Percentiles rank a stretch among this genome's conserved stretches.
phyloP scores from a whole-genome alignment of 495 filamentous ascomycete genomes.

The Zalerion maritima region DNA sequence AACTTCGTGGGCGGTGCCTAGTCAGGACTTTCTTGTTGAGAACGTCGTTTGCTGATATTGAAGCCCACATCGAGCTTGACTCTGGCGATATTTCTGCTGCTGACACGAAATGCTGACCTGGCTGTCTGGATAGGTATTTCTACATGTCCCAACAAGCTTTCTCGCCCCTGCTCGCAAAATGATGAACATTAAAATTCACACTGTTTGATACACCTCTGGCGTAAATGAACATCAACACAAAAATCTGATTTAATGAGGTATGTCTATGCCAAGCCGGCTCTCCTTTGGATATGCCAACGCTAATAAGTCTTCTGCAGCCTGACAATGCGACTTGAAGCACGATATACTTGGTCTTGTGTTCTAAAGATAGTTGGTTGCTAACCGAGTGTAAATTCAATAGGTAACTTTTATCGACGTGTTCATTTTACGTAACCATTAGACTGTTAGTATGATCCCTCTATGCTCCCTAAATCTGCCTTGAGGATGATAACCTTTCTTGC shows the following conservation, averaged over 20 bases:
- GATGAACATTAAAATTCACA: constrained; percentile 95
- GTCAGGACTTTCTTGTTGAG: constrained; percentile 85
- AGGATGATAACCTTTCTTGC: constrained; percentile 67
- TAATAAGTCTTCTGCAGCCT: constrained; percentile 28
- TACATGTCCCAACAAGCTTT: no score
- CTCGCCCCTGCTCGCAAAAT: no score
- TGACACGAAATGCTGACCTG: constrained; percentile 24
- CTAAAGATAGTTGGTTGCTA: neutral
- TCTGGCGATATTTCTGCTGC: no score
- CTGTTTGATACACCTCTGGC: constrained; percentile 71
- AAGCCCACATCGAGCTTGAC: no score
- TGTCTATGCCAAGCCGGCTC: constrained; percentile 12
- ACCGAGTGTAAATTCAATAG: neutral
- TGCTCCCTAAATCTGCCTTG: constrained; percentile 30
- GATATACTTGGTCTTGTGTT: neutral
- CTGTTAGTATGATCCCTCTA: constrained; percentile 6
- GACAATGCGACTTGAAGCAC: constrained; percentile 9
- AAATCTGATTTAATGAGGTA: constrained; percentile 99
- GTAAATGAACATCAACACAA: constrained; percentile 70
- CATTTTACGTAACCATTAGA: constrained; percentile 7
- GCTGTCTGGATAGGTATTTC: no score
- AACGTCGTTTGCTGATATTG: constrained; percentile 86
- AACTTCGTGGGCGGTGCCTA: constrained; percentile 58
- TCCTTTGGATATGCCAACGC: constrained; percentile 10
- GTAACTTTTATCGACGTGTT: constrained; percentile 1